Conservation (phyloP, 306 rosid genomes). For the Lotus japonicus region DNA sequence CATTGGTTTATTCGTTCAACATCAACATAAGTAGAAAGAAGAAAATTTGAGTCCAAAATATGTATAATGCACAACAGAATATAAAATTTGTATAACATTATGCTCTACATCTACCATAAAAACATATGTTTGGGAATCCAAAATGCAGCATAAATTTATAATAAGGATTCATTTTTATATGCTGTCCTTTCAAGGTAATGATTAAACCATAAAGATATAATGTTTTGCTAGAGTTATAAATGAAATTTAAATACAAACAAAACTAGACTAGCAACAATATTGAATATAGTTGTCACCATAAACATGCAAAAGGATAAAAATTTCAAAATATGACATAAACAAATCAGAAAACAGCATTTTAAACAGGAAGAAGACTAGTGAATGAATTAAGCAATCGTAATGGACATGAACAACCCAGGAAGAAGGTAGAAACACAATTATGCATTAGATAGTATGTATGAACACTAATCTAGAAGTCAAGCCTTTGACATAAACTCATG, state of each 20-base stretch:
- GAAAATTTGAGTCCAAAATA: background rate
- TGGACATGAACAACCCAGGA: background rate
- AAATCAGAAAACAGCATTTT: background rate
- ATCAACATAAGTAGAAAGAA: background rate
- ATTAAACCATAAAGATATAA: background rate
- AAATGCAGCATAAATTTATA: background rate
- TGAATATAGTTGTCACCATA: background rate
- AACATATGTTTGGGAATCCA: background rate
- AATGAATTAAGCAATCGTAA: background rate
- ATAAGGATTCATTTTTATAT: background rate
- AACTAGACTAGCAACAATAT: background rate
- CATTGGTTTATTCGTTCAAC: background rate
- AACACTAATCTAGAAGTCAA: background rate
- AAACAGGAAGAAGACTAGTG: background rate
- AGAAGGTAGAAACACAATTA: background rate
- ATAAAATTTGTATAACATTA: background rate
- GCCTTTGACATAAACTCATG: background rate
- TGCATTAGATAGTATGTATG: background rate
- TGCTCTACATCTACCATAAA: background rate
- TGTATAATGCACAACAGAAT: background rate
- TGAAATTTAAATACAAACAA: background rate
- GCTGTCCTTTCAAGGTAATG: background rate
- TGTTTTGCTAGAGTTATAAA: constrained; percentile 9
- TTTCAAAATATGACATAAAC: background rate
- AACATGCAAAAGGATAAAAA: background rate